Evolutionary conservation across 2,329 filamentous ascomycete genomes (phyloP).

Genomic region (Colletotrichum salicis): DNA sequence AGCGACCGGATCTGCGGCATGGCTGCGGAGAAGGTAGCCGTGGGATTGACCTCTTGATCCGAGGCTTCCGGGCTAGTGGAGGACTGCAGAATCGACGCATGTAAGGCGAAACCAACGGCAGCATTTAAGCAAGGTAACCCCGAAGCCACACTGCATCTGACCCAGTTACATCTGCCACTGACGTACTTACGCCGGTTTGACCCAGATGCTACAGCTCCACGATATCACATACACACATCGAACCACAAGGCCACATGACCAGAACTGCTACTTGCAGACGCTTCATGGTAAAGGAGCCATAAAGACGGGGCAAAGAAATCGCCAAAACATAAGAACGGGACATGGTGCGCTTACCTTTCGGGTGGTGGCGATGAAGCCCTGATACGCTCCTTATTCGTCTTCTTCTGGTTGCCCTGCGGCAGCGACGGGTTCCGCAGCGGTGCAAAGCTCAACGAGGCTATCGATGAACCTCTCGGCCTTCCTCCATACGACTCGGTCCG

Average conservation of each 20-base stretch:
- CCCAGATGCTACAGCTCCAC: background rate
- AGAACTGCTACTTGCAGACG: background rate
- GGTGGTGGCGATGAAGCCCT: slow-evolving; percentile 61
- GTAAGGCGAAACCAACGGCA: background rate
- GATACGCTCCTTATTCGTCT: slow-evolving; percentile 54
- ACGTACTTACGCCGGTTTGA: background rate
- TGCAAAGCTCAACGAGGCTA: slow-evolving; percentile 60
- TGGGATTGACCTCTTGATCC: background rate
- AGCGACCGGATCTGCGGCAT: background rate
- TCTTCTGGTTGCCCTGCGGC: slow-evolving; percentile 60
- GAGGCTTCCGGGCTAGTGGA: slow-evolving; percentile 5
- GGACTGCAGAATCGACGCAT: slow-evolving; percentile 12
- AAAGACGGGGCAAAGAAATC: background rate
- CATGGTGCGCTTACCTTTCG: slow-evolving; percentile 53
- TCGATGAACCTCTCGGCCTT: slow-evolving; percentile 52
- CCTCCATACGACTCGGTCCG: slow-evolving; percentile 9
- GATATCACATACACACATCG: background rate
- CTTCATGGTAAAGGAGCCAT: too few relatives aligned
- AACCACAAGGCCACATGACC: background rate
- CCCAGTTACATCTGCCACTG: background rate
- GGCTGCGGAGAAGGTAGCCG: background rate
- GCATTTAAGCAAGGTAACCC: slow-evolving; percentile 1
- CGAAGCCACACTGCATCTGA: slow-evolving; percentile 18
- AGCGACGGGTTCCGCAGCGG: slow-evolving; percentile 55
- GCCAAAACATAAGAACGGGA: slow-evolving; percentile 9